A percentile compares a stretch with the other conserved stretches of the same genome.
These are phyloP conservation scores for Candida jianshihensis DNA, from an alignment of 805 yeast species.

Conservation along the genomic window DNA sequence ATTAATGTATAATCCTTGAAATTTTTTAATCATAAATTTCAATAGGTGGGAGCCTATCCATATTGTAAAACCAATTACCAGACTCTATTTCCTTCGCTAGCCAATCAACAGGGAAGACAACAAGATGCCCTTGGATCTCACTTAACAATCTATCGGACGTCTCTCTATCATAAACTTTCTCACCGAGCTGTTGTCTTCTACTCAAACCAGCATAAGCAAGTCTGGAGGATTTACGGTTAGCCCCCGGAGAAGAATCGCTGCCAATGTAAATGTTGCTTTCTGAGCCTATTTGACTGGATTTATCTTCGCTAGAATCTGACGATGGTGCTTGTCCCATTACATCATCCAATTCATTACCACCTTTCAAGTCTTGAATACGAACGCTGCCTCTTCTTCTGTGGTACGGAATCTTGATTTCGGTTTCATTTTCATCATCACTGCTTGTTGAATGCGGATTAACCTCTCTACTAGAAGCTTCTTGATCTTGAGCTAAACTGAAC, in stretches of 20 bases:
- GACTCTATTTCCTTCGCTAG: conserved; percentile 76
- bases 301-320: neutral
- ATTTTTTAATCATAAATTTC: conserved; percentile 72
- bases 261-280: too few relatives aligned
- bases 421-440: neutral
- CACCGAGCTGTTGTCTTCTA: conserved; percentile 26
- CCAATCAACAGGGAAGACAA: conserved; percentile 92
- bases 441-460: neutral
- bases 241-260: conserved; percentile 1
- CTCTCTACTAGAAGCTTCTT: conserved; percentile 15
- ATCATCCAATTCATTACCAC: conserved; percentile 4
- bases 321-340: conserved; percentile 13
- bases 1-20: neutral
- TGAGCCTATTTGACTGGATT: neutral
- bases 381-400: conserved; percentile 6
- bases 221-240: conserved; percentile 24
- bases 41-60: conserved; percentile 91
- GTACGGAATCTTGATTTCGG: neutral
- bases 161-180: conserved; percentile 58
- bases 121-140: conserved; percentile 80
- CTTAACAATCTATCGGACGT: conserved; percentile 69
- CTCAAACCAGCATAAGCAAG: too few relatives aligned
- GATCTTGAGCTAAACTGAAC: conserved; percentile 34
- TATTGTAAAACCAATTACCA: conserved; percentile 91
- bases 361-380: conserved; percentile 7